Evolutionary conservation across 371 early-diverging fungal species (phyloP).

Genomic region (Haplosporangium sp.): DNA sequence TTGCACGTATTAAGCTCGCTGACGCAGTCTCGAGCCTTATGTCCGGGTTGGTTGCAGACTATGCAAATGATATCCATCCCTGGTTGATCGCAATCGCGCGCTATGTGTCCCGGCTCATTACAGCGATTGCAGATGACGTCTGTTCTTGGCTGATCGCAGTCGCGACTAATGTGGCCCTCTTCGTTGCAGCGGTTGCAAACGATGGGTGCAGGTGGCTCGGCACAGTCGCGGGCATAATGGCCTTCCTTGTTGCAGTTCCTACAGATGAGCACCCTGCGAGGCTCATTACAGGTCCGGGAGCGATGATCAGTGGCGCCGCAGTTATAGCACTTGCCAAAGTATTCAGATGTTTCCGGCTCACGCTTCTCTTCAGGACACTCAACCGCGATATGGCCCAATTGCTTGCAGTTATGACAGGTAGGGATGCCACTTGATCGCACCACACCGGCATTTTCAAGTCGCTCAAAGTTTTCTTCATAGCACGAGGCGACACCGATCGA

Average conservation of each 20-base stretch:
- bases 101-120: slow-evolving; percentile 67
- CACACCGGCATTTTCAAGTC: slow-evolving; percentile 30
- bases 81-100: slow-evolving; percentile 60
- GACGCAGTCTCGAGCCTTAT: slow-evolving; percentile 14
- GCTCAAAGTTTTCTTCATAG: slow-evolving; percentile 37
- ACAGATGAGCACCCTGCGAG: slow-evolving; percentile 58
- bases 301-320: slow-evolving; percentile 41
- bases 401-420: slow-evolving; percentile 77
- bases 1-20: background rate
- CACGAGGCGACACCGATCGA: slow-evolving; percentile 26
- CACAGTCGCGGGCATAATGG: slow-evolving; percentile 50
- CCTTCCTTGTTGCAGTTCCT: slow-evolving; percentile 44
- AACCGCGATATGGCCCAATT: slow-evolving; percentile 65
- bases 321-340: slow-evolving; percentile 60
- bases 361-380: slow-evolving; percentile 58
- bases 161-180: slow-evolving; percentile 26
- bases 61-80: slow-evolving; percentile 31
- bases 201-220: slow-evolving; percentile 20
- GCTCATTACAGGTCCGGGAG: slow-evolving; percentile 49
- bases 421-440: slow-evolving; percentile 53
- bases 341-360: slow-evolving; percentile 25
- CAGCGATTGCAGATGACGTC: slow-evolving; percentile 74
- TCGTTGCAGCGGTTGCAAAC: slow-evolving; percentile 57
- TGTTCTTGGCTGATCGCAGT: slow-evolving; percentile 33
- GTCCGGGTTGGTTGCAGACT: slow-evolving; percentile 17